Base-by-base conservation (phyloP, 129 eudicot genomes). In the Saussurea involucrata region DNA sequence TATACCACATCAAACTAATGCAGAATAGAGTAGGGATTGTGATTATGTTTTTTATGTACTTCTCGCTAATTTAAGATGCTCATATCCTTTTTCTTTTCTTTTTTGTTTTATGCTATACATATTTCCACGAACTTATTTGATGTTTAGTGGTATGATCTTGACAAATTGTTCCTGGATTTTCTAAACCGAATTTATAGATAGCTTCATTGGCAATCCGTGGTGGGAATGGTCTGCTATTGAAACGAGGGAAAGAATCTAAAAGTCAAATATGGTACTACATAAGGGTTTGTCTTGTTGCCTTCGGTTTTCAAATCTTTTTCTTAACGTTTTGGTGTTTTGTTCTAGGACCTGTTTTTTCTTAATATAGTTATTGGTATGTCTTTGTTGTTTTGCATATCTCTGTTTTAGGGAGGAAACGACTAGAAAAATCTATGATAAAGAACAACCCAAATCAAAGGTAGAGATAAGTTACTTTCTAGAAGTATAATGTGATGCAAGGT, bases 231-330 rank as follows among this genome's bases (percentile, higher is more conserved):
- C 79, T 93, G 73, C 85, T 93, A n/a, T 46, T 93, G 81, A 93
- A 93, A 88, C 97, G 98, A 46, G 98, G 98, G 69, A 93, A 90
- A 76, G 98, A 93, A 74, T 97, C 98, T 53, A 84, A 74, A 72
- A 86, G 88, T 85, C 98, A 71, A 93, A 93, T 82, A 90, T 92
- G 5, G 86, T 93, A 67, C 78, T 93, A 75, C 92, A 93, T 86
- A 93, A 93, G 95, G 98, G n/a, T 93, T 24, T 74, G 79, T 57
- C 49, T 44, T 57, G 69, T 46, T 27, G 37, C 76, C 57, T 0
- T 69, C 25, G 7, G 49, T 5, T 12, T n/a, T 7, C 13, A 17
- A 4, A 15, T 21, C 68, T 24, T 2, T 53, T 55, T 63, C 57
- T 25, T 8, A 72, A 76, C 13, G 57, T 22, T 55, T 24, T 15